Percentiles rank a stretch among this genome's conserved stretches.
Conservation (phyloP, 2,329 filamentous ascomycete genomes). For the Chaetothyriales sp. region DNA sequence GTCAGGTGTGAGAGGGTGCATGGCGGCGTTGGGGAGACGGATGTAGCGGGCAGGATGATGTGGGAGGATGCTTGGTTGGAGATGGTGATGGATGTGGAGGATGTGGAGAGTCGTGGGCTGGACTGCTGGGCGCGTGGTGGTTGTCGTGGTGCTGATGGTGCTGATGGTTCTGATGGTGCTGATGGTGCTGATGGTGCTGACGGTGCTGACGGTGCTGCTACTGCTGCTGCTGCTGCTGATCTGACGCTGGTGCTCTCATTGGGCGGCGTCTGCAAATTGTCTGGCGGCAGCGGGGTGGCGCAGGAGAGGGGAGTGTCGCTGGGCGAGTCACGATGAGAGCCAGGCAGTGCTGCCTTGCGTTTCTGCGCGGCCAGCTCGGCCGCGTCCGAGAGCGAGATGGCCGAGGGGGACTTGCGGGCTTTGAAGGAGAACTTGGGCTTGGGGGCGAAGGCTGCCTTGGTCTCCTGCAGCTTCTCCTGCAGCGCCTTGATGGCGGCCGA, state of each 20-base stretch:
- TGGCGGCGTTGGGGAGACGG: slow-evolving; percentile 57
- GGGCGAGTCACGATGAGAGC: slow-evolving; percentile 20
- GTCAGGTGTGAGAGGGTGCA: slow-evolving; percentile 58
- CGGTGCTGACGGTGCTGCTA: slow-evolving; percentile 5
- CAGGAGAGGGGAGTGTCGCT: slow-evolving; percentile 20
- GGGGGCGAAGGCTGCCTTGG: slow-evolving; percentile 53
- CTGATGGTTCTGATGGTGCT: no score
- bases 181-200: no score
- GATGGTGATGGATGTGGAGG: slow-evolving; percentile 48
- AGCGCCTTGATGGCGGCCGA: slow-evolving; percentile 70
- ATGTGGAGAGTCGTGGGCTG: slow-evolving; percentile 47
- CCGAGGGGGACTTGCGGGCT: slow-evolving; percentile 39
- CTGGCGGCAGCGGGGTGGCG: slow-evolving; percentile 10
- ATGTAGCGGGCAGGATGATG: slow-evolving; percentile 61
- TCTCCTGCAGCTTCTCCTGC: slow-evolving; percentile 62
- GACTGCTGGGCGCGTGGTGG: slow-evolving; percentile 16
- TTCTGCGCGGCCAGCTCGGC: slow-evolving; percentile 40
- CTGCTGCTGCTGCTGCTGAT: not conserved
- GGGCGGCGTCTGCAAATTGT: slow-evolving; percentile 23
- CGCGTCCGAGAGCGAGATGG: slow-evolving; percentile 43
- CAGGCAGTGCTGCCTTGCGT: slow-evolving; percentile 32
- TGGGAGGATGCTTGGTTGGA: slow-evolving; percentile 54
- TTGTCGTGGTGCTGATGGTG: no score
- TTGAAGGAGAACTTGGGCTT: slow-evolving; percentile 79
- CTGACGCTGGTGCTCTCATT: not conserved